A percentile compares a stretch with the other conserved stretches of the same genome.
phyloP scores from a whole-genome alignment of 305 asterid species.

The Fraxinus nigra region DNA sequence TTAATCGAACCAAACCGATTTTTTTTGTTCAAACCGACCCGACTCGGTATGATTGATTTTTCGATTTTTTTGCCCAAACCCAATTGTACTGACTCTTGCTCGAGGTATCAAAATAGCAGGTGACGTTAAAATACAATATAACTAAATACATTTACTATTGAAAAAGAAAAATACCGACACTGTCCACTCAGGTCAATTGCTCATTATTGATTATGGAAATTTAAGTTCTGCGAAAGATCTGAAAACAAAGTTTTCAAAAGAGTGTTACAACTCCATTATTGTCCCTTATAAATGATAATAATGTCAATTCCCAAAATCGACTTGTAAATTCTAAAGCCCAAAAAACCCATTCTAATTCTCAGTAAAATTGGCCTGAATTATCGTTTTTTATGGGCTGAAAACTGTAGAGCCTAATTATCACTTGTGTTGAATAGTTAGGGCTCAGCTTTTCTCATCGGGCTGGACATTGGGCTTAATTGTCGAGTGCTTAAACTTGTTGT shows the following conservation, averaged over 20 bases:
- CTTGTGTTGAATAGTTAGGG: not conserved
- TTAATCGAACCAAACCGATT: not conserved
- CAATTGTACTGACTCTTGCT: not conserved
- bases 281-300: not conserved
- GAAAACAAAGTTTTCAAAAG: not conserved
- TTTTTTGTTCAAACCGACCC: not conserved
- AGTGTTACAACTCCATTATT: not conserved
- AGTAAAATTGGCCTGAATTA: not conserved
- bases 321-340: not conserved
- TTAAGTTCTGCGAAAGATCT: not conserved
- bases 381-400: not conserved
- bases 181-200: not conserved
- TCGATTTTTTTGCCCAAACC: not conserved
- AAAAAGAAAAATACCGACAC: not conserved
- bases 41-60: not conserved
- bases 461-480: not conserved
- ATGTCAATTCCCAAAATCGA: not conserved
- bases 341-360: not conserved
- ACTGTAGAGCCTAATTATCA: not conserved
- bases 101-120: not conserved
- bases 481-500: not conserved
- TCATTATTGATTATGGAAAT: not conserved
- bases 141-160: not conserved
- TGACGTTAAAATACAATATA: not conserved
- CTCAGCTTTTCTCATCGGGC: not conserved